Percentiles rank a stretch among this genome's conserved stretches.
Conservation (phyloP, 805 yeast genomes). For the Saccharomyces jurei region DNA sequence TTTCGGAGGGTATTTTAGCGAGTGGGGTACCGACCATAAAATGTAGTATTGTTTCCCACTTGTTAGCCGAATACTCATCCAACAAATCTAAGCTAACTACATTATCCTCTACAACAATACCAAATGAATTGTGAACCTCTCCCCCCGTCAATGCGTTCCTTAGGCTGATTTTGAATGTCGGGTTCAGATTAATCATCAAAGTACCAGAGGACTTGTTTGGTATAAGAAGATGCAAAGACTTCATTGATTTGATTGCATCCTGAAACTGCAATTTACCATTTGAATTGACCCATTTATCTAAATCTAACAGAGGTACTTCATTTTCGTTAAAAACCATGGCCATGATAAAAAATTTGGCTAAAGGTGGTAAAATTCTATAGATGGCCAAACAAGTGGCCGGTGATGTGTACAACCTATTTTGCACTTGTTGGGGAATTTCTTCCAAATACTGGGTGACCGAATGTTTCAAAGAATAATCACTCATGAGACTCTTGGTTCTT, state of each 20-base stretch:
- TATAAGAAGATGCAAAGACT: conserved; percentile 63
- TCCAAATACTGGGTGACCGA: conserved; percentile 86
- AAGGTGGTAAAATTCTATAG: conserved; percentile 77
- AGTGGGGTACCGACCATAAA: conserved; percentile 94
- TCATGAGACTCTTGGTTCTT: conserved; percentile 13
- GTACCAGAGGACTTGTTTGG: conserved; percentile 23
- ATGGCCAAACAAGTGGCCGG: conserved; percentile 95
- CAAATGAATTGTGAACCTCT: conserved; percentile 59
- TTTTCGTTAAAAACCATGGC: conserved; percentile 75
- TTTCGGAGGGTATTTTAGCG: conserved; percentile 61
- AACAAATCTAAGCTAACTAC: conserved; percentile 56
- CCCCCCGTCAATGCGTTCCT: conserved; percentile 82
- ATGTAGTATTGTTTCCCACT: conserved; percentile 93
- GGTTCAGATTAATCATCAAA: conserved; percentile 44
- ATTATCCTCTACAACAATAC: conserved; percentile 52
- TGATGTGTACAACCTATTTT: conserved; percentile 68
- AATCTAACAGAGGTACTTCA: conserved; percentile 55
- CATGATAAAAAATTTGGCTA: conserved; percentile 85
- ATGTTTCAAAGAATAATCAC: conserved; percentile 42
- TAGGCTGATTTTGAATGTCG: conserved; percentile 66
- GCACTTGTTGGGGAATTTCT: conserved; percentile 81
- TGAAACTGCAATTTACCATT: conserved; percentile 45
- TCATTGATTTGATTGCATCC: conserved; percentile 73
- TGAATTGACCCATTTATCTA: conserved; percentile 70
- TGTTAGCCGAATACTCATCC: conserved; percentile 71